Base-by-base conservation (phyloP, 2,329 filamentous ascomycete genomes). In the Nigrograna mackinnonii region DNA sequence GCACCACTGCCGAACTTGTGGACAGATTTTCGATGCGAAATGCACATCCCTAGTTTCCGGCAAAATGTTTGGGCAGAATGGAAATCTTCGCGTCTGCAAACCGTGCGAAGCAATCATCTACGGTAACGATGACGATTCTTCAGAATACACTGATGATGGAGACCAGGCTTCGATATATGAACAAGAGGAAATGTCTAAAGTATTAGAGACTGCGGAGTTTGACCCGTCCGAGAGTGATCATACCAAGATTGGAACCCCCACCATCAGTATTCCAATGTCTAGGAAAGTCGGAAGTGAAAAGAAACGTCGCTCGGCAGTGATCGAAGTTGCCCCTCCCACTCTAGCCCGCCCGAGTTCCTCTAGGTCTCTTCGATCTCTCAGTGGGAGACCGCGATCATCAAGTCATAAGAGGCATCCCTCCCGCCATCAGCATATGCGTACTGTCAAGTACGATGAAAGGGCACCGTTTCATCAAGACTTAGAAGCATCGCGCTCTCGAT, bases 11-110 rank as follows among this genome's bases (percentile, higher is more conserved):
- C 85, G 95, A 52, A 82, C 82, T 1, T 99, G 94, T 64, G 94
- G 94, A n/a, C 95, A 95, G 61, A 99, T 99, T 33, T 99, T 99
- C 61, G 94, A 97, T 67, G 89, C 89, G 4, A 95, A 95, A 67
- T 99, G 94, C 70, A 99, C 92, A 0, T 87, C 87, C 4, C 84
- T 92, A n/a, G 89, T 97, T 18, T 82, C 90, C 5, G 94, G 92
- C 5, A 82, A 87, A 50, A 84, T 86, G 37, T 97, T 99, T 65
- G 91, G 90, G 13, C 90, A 96, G 37, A 82, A 85, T 35, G 88
- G 90, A 5, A 89, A 84, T 12, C 77, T 99, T 31, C 82, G 92
- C 44, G 89, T 99, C 11, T 99, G 94, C 73, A 96, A 91, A 57
- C 89, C 89, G 17, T 99, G 94, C 58, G 84, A 97, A 54, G 83